Evolutionary conservation across 2,329 filamentous ascomycete genomes (phyloP).

Genomic region (Phyllosticta ampelicida): DNA sequence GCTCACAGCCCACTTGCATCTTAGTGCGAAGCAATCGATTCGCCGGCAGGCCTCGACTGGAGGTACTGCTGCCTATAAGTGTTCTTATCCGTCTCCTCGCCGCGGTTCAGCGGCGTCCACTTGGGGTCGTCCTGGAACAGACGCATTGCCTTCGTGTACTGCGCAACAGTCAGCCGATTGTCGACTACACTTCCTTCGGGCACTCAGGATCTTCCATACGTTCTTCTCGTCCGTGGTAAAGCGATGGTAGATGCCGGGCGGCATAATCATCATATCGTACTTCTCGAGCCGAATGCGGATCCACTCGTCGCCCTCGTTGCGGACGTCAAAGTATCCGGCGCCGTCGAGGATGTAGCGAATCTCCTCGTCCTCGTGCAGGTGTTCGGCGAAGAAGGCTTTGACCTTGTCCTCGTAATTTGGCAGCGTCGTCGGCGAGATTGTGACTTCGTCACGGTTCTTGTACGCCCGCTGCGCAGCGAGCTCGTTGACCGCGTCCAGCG

Average conservation of each 20-base stretch:
- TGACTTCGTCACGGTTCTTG: constrained; percentile 91
- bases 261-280: constrained; percentile 83
- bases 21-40: background rate
- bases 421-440: constrained; percentile 76
- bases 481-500: constrained; percentile 56
- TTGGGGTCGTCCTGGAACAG: constrained; percentile 98
- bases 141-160: constrained; percentile 94
- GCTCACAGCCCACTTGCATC: background rate
- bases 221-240: constrained; percentile 92
- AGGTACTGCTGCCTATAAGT: constrained; percentile 70
- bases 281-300: constrained; percentile 76
- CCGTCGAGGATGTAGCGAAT: constrained; percentile 90
- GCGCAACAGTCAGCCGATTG: constrained; percentile 5
- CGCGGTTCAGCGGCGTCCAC: constrained; percentile 88
- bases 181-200: background rate
- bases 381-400: constrained; percentile 86
- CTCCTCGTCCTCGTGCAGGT: constrained; percentile 97
- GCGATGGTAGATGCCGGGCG: constrained; percentile 90
- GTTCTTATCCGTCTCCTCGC: constrained; percentile 66
- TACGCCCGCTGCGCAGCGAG: constrained; percentile 70
- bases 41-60: constrained; percentile 14
- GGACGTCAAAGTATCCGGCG: constrained; percentile 85
- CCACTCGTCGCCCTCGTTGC: constrained; percentile 75
- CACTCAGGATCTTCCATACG: too few species aligned
- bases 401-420: constrained; percentile 92